A percentile compares a stretch with the other conserved stretches of the same genome.
These are phyloP conservation scores for Pseudozyma tsukubaensis DNA, from an alignment of 1,284 basidiomycete species.

Conservation along the genomic window DNA sequence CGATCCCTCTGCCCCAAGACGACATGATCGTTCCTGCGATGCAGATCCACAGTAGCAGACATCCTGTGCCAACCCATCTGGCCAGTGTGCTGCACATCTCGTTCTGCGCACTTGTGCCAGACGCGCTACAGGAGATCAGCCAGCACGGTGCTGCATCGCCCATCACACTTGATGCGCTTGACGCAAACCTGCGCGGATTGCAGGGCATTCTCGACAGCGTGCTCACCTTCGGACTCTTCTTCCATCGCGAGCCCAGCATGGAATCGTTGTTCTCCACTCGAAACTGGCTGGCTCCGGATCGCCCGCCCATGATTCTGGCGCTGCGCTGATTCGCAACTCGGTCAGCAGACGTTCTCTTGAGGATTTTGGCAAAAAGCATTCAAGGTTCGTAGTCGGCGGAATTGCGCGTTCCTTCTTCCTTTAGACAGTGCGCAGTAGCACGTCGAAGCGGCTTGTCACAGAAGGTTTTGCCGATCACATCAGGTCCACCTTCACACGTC, in stretches of 20 bases:
- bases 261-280: conserved; percentile 43
- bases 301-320: conserved; percentile 23
- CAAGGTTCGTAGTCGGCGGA: background rate
- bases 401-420: background rate
- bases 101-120: conserved; percentile 47
- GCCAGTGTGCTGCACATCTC: conserved; percentile 38
- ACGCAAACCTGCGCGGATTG: conserved; percentile 30
- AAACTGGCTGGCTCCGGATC: conserved; percentile 41
- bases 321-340: conserved; percentile 18
- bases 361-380: no score
- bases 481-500: background rate
- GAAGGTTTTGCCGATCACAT: background rate
- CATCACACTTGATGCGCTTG: conserved; percentile 37
- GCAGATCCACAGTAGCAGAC: conserved; percentile 49
- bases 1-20: conserved; percentile 31
- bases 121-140: conserved; percentile 45
- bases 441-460: background rate
- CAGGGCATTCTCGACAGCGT: conserved; percentile 46
- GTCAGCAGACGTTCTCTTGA: background rate
- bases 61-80: conserved; percentile 41
- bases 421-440: background rate
- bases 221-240: conserved; percentile 40
- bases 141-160: conserved; percentile 37
- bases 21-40: conserved; percentile 49
- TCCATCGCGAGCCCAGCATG: conserved; percentile 37